Conservation (phyloP, 805 yeast genomes). For the Wickerhamiella galacta region DNA sequence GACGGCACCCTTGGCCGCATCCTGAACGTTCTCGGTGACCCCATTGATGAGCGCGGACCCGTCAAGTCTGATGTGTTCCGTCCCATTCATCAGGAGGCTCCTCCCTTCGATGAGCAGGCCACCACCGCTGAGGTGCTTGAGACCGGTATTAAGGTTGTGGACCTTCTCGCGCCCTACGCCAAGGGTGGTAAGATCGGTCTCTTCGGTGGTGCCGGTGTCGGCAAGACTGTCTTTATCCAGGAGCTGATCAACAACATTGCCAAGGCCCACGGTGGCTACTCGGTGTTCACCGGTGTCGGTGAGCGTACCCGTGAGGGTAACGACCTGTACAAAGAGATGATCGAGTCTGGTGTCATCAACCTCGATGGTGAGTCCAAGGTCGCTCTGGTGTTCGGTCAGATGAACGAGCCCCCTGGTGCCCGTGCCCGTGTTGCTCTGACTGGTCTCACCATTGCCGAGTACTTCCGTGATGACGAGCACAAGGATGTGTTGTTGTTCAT, state of each 20-base stretch:
- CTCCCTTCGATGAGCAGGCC: conserved; percentile 89
- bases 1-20: conserved; percentile 98
- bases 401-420: conserved; percentile 99
- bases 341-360: conserved; percentile 99
- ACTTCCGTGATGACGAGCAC: conserved; percentile 99
- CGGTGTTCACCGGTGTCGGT: conserved; percentile 99
- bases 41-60: conserved; percentile 99
- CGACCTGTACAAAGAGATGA: conserved; percentile 99
- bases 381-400: conserved; percentile 98
- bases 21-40: conserved; percentile 95
- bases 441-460: conserved; percentile 99
- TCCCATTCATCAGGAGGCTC: conserved; percentile 99
- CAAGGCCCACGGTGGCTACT: conserved; percentile 99
- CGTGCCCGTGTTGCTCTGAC: conserved; percentile 99
- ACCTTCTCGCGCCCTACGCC: conserved; percentile 97
- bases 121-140: conserved; percentile 96
- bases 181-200: conserved; percentile 99
- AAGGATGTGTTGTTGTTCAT: conserved; percentile 98
- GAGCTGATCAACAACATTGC: conserved; percentile 99
- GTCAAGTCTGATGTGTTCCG: conserved; percentile 79
- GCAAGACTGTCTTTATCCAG: conserved; percentile 98
- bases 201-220: conserved; percentile 99
- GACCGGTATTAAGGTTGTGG: conserved; percentile 99
- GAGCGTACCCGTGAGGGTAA: conserved; percentile 99
- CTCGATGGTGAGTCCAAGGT: conserved; percentile 99